Conservation (phyloP, 805 yeast genomes). For the Wickerhamomyces rabaulensis region DNA sequence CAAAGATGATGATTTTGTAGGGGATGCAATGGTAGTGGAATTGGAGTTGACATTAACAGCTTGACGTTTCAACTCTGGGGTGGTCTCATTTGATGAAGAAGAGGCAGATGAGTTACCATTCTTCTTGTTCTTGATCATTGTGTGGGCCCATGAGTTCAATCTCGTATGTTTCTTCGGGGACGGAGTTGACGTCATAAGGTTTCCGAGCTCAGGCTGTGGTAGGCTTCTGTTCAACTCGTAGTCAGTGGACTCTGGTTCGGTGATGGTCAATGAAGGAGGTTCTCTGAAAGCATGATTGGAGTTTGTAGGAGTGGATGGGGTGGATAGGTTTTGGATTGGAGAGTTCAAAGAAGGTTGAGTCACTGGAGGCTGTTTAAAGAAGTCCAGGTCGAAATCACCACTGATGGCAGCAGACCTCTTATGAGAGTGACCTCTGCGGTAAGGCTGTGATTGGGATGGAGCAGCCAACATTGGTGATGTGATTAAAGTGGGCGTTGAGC, state of each 20-base stretch:
- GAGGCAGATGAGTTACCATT: not conserved
- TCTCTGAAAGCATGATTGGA: not conserved
- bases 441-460: conserved; percentile 5
- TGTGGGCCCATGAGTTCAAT: conserved; percentile 35
- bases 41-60: not conserved
- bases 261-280: conserved; percentile 9
- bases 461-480: conserved; percentile 15
- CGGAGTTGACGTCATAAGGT: conserved; percentile 11
- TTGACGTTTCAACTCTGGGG: conserved; percentile 20
- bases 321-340: not conserved
- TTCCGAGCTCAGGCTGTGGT: not conserved
- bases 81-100: conserved; percentile 15
- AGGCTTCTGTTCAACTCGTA: not conserved
- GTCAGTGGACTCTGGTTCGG: conserved; percentile 8
- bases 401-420: conserved; percentile 85
- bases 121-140: conserved; percentile 17
- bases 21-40: not conserved
- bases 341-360: conserved; percentile 8
- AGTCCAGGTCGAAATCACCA: conserved; percentile 63
- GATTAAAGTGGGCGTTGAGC: not conserved
- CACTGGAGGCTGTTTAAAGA: conserved; percentile 19
- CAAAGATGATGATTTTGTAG: not conserved
- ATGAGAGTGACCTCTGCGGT: conserved; percentile 64
- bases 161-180: conserved; percentile 27
- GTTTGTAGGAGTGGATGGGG: not conserved